Base-by-base conservation (phyloP, 1,284 basidiomycete genomes). In the Amylostereum areolatum region DNA sequence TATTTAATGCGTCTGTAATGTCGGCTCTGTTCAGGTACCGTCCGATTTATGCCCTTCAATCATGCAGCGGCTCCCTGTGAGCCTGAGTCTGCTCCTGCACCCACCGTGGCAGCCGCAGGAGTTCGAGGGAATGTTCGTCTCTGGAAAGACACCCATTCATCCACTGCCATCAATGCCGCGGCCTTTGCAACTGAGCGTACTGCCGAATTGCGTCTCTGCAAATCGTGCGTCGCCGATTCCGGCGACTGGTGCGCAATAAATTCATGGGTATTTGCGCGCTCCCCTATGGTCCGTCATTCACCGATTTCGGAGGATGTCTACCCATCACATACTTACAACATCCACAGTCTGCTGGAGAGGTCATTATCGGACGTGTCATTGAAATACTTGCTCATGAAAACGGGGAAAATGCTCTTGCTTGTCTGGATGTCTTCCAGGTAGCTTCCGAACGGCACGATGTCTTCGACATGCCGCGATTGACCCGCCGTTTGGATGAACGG, bases 181-280 rank as follows among this genome's bases (percentile, higher is more conserved):
- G 37, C n/a, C 12, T 39, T 6, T 39, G 37, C 37, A 6, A 6
- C 30, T 6, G 29, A 7, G 31, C 32, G 24, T 34, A 27, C 30
- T 34, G 12, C 34, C 6, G 4, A 27, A 8, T 37, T n/a, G 34
- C 39, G 25, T 7, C n/a, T 9, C 10, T 41, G 52, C 34, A 33
- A 4, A 8, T n/a, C 30, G n/a, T 40, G 51, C 9, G 32, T 53
- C 9, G 33, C 53, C 3, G 27, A 33, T 3, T 43, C 43, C 24
- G 29, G 32, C 11, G 51, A 55, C 28, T 25, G 28, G 8, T 55
- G 53, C 36, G 8, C 12, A 6, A 27, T n/a, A 11, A 48, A 43
- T 6, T 49, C 53, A 9, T 55, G 51, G 51, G 47, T 55, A 3
- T 34, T 52, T 12, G 37, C 32, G 10, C 8, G 35, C 9, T 52